Evolutionary conservation across 2,329 filamentous ascomycete genomes (phyloP), one percentile per base, ranked within the genome.

Genomic region (Colletotrichum higginsianum): DNA sequence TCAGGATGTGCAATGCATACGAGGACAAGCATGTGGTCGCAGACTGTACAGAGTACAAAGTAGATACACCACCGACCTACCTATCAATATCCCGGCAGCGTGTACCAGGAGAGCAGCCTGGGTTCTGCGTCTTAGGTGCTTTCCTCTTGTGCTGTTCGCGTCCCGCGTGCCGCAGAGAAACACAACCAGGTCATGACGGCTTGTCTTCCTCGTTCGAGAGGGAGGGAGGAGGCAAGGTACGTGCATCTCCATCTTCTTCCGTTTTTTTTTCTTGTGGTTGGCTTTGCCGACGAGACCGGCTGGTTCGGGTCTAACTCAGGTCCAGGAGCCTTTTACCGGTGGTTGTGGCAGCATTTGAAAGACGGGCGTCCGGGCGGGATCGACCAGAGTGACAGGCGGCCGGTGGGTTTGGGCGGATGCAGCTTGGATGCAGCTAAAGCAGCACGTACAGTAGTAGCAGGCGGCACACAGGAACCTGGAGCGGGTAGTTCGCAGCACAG

Each of bases 301-400:
- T 67, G 50, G 26, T 62, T 71, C 50, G 13, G 67, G 67, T 16
- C 62, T 67, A 57, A 44, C 49, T 21, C 67, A 49, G 56, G 56
- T 35, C 64, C 67, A 69, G 11, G 61, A 40, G 61, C 66, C 53
- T 53, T 53, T 55, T 66, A 40, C 53, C 8, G 47, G 57, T 66
- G 44, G 67, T 66, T 38, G 46, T 63, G 58, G 46, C 26, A 35
- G 57, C 47, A 49, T 42, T 47, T 50, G 50, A 23, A 42, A 15
- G 55, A 42, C 38, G 35, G 53, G 35, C 50, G 26, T 23, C 35
- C 23, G 57, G 57, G 30, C 65, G 69, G 69, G 69, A 69, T 64
- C 58, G 21, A 53, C 65, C 52, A 68, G 58, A 71, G 23, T 68
- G 69, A 68, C 69, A 71, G 69, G 65, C 65, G 57, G 58, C 64